These are phyloP conservation scores for Colletotrichum sp. DNA, from an alignment of 2,329 filamentous ascomycete genomes.

Conservation along the genomic window DNA sequence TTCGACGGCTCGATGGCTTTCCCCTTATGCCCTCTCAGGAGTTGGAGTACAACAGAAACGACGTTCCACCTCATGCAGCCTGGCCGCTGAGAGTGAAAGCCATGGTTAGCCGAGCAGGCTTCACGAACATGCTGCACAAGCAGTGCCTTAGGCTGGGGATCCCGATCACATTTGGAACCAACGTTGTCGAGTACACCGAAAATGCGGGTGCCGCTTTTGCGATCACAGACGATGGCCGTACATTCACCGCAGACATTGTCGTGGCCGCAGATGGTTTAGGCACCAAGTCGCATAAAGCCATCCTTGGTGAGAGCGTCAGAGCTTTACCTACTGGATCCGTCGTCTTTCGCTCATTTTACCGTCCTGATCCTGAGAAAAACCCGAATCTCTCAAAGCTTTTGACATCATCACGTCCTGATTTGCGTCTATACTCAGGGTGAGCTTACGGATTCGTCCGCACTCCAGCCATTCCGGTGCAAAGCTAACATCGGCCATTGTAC, in stretches of 20 bases:
- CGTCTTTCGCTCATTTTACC: not conserved
- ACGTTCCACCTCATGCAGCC: not conserved
- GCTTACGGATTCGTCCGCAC: not conserved
- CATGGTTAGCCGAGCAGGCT: not conserved
- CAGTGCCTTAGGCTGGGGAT: not conserved
- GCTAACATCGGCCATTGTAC: not conserved
- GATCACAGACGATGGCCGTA: not conserved
- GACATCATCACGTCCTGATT: not conserved
- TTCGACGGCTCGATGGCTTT: not conserved
- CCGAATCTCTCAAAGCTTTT: not conserved
- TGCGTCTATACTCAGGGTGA: not conserved
- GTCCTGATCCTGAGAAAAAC: not conserved
- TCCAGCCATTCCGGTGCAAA: not conserved
- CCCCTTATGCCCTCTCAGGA: not conserved
- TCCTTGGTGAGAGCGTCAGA: not conserved
- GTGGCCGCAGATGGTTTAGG: not conserved
- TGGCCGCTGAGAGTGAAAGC: not conserved
- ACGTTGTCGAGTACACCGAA: not conserved
- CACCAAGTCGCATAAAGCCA: not conserved
- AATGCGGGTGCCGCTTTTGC: not conserved
- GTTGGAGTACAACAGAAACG: not conserved
- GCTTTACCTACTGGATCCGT: not conserved
- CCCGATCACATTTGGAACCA: not conserved
- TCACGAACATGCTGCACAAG: not conserved
- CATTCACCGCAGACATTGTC: not conserved